Evolutionary conservation across 2,329 filamentous ascomycete genomes (phyloP).

Genomic region (Fusarium sp.): DNA sequence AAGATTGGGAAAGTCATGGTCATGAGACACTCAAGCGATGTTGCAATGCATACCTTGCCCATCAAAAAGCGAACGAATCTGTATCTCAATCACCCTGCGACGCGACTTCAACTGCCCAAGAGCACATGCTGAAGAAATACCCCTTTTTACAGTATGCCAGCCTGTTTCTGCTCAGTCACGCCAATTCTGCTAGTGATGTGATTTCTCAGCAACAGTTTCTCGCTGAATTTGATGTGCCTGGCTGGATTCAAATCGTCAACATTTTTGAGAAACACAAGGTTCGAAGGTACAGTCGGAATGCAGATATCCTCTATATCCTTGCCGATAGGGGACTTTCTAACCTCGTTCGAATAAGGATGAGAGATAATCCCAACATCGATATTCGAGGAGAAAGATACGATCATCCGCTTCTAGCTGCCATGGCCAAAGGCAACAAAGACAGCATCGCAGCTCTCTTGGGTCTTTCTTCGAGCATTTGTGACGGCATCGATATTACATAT

Average conservation of each 20-base stretch:
- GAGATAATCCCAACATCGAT: background rate
- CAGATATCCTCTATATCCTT: slow-evolving; percentile 26
- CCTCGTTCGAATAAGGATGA: background rate
- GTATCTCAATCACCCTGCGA: background rate
- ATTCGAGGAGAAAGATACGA: slow-evolving; percentile 19
- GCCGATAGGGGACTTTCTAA: slow-evolving; percentile 9
- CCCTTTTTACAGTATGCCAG: slow-evolving; percentile 33
- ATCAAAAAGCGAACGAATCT: background rate
- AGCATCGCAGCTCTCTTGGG: slow-evolving; percentile 13
- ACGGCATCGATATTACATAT: background rate
- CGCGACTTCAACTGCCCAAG: background rate
- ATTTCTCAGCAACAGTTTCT: slow-evolving; percentile 5
- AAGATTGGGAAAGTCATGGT: slow-evolving; percentile 5
- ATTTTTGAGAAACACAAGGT: background rate
- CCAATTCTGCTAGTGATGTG: slow-evolving; percentile 5
- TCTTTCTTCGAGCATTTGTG: background rate
- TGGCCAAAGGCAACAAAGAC: slow-evolving; percentile 11
- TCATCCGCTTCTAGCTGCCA: slow-evolving; percentile 21
- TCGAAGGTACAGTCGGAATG: background rate
- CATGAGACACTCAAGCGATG: slow-evolving; percentile 26
- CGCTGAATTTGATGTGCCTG: background rate
- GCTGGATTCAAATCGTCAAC: slow-evolving; percentile 12
- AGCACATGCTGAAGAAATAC: background rate
- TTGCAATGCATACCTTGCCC: slow-evolving; percentile 21
- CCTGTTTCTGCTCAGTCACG: slow-evolving; percentile 26